Evolutionary conservation across 2,329 filamentous ascomycete genomes (phyloP).

Genomic region (Trichoderma pleuroti): DNA sequence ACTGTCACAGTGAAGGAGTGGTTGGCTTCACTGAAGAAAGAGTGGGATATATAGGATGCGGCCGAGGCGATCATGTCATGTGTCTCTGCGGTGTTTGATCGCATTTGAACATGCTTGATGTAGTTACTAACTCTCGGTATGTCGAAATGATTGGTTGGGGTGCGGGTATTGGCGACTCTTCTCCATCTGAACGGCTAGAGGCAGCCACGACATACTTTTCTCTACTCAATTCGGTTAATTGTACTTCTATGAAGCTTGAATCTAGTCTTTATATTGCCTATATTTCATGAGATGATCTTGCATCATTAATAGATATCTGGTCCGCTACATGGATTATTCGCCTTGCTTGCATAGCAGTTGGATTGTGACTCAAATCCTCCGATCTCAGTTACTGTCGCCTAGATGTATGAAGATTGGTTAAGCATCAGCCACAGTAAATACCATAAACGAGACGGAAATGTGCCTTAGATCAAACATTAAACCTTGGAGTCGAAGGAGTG

Average conservation of each 20-base stretch:
- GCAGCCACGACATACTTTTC: background rate
- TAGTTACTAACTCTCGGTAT: background rate
- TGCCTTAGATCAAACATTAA: too few relatives aligned
- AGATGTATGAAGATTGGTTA: too few relatives aligned
- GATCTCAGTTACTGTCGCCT: too few relatives aligned
- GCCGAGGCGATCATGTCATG: background rate
- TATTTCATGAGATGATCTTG: background rate
- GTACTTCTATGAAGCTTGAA: background rate
- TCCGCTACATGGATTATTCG: too few relatives aligned
- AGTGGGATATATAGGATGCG: background rate
- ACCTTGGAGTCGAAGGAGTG: too few relatives aligned
- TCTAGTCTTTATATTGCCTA: accelerated
- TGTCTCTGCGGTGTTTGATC: background rate
- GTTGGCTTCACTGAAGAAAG: background rate
- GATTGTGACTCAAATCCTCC: too few relatives aligned
- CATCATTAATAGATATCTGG: too few relatives aligned
- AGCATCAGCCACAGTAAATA: too few relatives aligned
- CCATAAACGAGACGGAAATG: too few relatives aligned
- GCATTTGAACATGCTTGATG: background rate
- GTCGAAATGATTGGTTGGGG: background rate
- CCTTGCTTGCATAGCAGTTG: too few relatives aligned
- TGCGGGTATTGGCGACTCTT: background rate
- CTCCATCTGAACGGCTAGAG: background rate
- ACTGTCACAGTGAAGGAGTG: background rate
- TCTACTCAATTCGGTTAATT: background rate